These are phyloP conservation scores for Apophysomyces sp. DNA, from an alignment of 371 early-diverging fungal species.

Conservation along the genomic window DNA sequence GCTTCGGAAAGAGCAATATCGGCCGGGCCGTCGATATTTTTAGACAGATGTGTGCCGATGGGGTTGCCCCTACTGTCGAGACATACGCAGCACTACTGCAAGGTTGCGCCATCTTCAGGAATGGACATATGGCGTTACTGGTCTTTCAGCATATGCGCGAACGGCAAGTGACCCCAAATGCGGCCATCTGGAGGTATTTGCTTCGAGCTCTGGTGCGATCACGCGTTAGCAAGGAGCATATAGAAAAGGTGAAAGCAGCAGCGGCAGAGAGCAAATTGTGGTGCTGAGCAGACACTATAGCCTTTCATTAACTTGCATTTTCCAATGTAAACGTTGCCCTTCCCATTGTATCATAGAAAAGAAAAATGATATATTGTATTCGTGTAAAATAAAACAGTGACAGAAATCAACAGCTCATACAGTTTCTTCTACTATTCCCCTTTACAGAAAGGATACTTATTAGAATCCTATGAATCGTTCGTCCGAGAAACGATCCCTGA, in stretches of 20 bases:
- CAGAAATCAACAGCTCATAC: too few species aligned
- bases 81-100: slow-evolving; percentile 44
- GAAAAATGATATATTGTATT: background rate
- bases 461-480: too few species aligned
- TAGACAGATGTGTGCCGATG: slow-evolving; percentile 34
- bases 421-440: too few species aligned
- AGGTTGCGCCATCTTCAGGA: slow-evolving; percentile 45
- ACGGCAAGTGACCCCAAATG: slow-evolving; percentile 32
- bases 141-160: slow-evolving; percentile 41
- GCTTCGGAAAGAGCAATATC: slow-evolving; percentile 41
- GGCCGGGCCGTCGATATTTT: slow-evolving; percentile 35
- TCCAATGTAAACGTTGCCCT: background rate
- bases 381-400: background rate
- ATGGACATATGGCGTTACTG: slow-evolving; percentile 25
- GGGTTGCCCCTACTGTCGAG: slow-evolving; percentile 32
- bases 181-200: slow-evolving; percentile 39
- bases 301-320: background rate
- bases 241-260: slow-evolving; percentile 24
- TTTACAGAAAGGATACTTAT: too few species aligned
- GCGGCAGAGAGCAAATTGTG: background rate
- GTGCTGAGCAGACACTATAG: background rate
- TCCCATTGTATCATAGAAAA: background rate
- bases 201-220: slow-evolving; percentile 38
- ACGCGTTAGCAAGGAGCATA: slow-evolving; percentile 25
- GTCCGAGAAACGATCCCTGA: too few species aligned